These are phyloP conservation scores for Hirschioporus abietinus DNA, from an alignment of 768 basidiomycete species.

Conservation along the genomic window DNA sequence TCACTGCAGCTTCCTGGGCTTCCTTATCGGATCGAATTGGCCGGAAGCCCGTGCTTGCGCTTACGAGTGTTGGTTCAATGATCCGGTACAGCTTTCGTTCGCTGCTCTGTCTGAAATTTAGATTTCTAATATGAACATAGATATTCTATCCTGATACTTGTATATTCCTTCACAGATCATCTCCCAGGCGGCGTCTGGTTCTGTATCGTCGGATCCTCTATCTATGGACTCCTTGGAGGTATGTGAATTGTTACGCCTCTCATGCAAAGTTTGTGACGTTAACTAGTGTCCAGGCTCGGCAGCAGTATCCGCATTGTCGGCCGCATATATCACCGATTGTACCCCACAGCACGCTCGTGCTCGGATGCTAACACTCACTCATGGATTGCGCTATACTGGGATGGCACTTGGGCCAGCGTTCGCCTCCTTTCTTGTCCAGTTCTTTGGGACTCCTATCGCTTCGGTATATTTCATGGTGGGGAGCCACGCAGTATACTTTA, in stretches of 20 bases:
- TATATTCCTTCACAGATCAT: slow-evolving; percentile 47
- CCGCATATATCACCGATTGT: slow-evolving; percentile 71
- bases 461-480: slow-evolving; percentile 65
- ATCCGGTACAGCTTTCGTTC: slow-evolving; percentile 28
- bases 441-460: slow-evolving; percentile 47
- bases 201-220: slow-evolving; percentile 55
- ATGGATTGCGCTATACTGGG: slow-evolving; percentile 68
- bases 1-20: slow-evolving; percentile 87
- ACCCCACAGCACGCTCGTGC: slow-evolving; percentile 52
- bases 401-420: slow-evolving; percentile 72
- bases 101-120: neutral
- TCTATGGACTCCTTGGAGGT: slow-evolving; percentile 76
- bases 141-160: slow-evolving; percentile 64
- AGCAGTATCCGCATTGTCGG: slow-evolving; percentile 42
- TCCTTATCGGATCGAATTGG: slow-evolving; percentile 78
- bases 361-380: slow-evolving; percentile 54
- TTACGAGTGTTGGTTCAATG: slow-evolving; percentile 57
- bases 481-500: slow-evolving; percentile 44
- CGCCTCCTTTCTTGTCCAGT: slow-evolving; percentile 57
- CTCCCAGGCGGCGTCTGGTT: slow-evolving; percentile 84
- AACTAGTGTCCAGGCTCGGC: no score
- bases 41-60: slow-evolving; percentile 55
- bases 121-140: slow-evolving; percentile 15
- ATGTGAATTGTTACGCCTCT: no score
- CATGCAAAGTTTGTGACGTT: no score